Evolutionary conservation across 495 filamentous ascomycete genomes (phyloP), one percentile per base, ranked within the genome.

Genomic region (Elasticomyces elasticus): DNA sequence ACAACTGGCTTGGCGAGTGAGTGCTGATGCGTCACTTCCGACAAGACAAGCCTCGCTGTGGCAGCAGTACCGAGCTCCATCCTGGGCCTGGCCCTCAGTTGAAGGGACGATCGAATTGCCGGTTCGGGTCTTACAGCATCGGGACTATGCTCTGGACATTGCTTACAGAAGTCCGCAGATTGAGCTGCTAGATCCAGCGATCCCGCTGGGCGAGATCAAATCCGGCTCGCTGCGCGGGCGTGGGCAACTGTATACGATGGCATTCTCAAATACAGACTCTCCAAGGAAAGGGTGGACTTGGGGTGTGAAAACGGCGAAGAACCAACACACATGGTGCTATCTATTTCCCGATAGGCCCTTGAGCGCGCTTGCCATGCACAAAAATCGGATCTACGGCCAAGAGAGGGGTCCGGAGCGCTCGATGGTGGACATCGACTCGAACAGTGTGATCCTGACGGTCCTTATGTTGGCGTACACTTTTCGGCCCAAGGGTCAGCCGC

Each of bases 41-140:
- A 54, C 13, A n/a, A 27, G 42, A 6, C 6, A 23, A 15, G 25
- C 53, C 11, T 56, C 53, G 23, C 30, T 22, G 19, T 6, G 41
- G 26, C 26, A 55, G 15, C 5, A 33, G 11, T 55, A 55, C 27
- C 52, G 43, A 22, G 52, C 41, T n/a, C 52, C 52, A n/a, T 48
- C 41, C 40, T 55, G 43, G 52, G 25, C 52, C 6, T 55, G 52
- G 52, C 23, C 52, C 13, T 55, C 52, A 23, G 38, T 53, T 4
- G 51, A 53, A 17, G 38, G 51, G 9, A 23, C 27, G 11, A 20
- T 53, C 12, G 20, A 53, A 23, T 10, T 45, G 15, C 51, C 20
- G 2, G 11, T 23, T 12, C 33, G 28, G 38, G 38, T 53, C 13
- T 35, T 1, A 9, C 38, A 45, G 28, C 23, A 20, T 4, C 51